Base-by-base conservation (phyloP, 345 rosid genomes). In the Linum trigynum region DNA sequence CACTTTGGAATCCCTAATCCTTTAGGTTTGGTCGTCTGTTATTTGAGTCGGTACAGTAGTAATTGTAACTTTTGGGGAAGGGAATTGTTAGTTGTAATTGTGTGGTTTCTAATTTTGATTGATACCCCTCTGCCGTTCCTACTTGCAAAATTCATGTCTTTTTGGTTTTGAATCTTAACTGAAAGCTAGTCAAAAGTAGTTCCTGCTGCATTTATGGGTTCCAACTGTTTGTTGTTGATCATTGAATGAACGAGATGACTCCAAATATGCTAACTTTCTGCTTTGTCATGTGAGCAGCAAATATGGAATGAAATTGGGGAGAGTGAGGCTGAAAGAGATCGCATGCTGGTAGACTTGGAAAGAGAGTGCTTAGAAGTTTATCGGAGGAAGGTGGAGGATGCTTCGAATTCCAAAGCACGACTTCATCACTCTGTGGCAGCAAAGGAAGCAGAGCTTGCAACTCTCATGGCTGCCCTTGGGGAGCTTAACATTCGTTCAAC, bases 261-360 rank as follows among this genome's bases (percentile, higher is more conserved):
- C 51, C 51, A 45, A 62, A 50, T 35, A 62, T 7, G 17, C 42
- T 56, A 53, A 65, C 3, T 17, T 63, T 42, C 3, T 65, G 45
- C 39, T 59, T 71, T 66, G 38, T 56, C 48, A 10, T 64, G 79
- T 57, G 72, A 72, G 71, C 98, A 92, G 98, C 86, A 92, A 92
- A 74, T 92, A 81, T 92, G 98, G 98, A 86, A 71, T 76, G 98
- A 92, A 39, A 90, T 92, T 42, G 98, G 98, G 10, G 98, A 92
- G 79, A 86, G 79, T 65, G 94, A 92, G 75, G 76, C 77, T 2
- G 98, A 92, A 45, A 90, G 86, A 75, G 98, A 88, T 62, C 77
- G 80, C 5, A 88, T 86, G 92, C 68, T 92, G n/a, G 73, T 80
- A 76, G 97, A 92, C 62, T 65, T 92, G 79, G 98, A 92, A 83